Conservation (phyloP, 768 basidiomycete species). For the Boletus pseudo-olivaceus region DNA sequence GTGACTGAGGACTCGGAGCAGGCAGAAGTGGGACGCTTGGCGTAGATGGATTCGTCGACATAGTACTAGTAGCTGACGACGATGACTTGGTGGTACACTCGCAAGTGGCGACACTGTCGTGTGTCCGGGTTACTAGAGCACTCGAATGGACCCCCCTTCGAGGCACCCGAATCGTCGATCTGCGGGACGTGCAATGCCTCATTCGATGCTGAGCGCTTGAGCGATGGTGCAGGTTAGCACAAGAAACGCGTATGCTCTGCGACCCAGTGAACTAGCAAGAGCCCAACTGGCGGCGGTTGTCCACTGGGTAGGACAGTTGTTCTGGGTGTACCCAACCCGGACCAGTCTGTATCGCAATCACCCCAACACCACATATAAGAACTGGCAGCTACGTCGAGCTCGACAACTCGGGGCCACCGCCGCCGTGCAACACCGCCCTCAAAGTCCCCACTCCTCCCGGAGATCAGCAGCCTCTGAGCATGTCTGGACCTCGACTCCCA, state of each 20-base stretch:
- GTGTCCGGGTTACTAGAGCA: too few relatives aligned
- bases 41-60: slow-evolving; percentile 6
- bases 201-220: too few relatives aligned
- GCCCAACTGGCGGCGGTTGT: too few relatives aligned
- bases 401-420: neutral
- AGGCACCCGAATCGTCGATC: too few relatives aligned
- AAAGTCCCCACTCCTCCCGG: neutral
- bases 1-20: slow-evolving; percentile 4
- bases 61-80: neutral
- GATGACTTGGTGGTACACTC: neutral
- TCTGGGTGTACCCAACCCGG: neutral
- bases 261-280: neutral
- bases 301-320: neutral
- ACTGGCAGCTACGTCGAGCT: neutral
- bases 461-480: neutral
- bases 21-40: slow-evolving; percentile 7
- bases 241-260: neutral
- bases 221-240: too few relatives aligned
- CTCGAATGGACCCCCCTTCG: too few relatives aligned
- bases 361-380: slow-evolving; percentile 11
- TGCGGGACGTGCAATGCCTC: too few relatives aligned
- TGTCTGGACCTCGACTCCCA: slow-evolving; percentile 6
- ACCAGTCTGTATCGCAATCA: slow-evolving; percentile 16
- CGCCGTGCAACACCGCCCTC: neutral
- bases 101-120: too few relatives aligned